These are phyloP conservation scores for Rhizopus microsporus DNA, from an alignment of 371 early-diverging fungal genomes.

Conservation along the genomic window DNA sequence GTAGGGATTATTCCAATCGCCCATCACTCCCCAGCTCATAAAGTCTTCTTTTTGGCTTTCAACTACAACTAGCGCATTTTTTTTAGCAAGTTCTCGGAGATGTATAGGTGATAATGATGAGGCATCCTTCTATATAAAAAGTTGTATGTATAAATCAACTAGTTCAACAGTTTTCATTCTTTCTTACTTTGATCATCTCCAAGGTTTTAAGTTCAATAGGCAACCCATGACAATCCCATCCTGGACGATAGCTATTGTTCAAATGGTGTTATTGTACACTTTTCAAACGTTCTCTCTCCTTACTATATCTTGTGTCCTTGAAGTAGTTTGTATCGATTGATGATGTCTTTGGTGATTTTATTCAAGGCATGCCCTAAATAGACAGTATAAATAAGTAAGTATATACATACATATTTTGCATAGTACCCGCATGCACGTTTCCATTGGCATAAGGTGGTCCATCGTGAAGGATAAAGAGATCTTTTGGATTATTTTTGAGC, in stretches of 20 bases:
- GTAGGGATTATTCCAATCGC: conserved; percentile 86
- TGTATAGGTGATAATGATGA: conserved; percentile 55
- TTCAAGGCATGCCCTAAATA: conserved; percentile 86
- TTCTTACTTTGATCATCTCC: conserved; percentile 57
- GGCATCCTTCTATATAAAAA: conserved; percentile 3
- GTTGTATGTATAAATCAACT: neutral
- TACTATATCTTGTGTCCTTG: conserved; percentile 83
- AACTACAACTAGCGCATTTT: conserved; percentile 70
- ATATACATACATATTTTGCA: neutral
- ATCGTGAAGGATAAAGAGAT: conserved; percentile 86
- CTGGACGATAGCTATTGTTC: conserved; percentile 78
- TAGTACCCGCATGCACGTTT: conserved; percentile 79
- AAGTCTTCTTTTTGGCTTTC: conserved; percentile 70
- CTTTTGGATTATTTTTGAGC: conserved; percentile 64
- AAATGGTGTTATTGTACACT: neutral
- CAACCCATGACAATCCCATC: conserved; percentile 97
- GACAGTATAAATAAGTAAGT: neutral
- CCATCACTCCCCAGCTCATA: conserved; percentile 78
- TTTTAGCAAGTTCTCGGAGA: conserved; percentile 69
- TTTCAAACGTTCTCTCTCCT: conserved; percentile 8
- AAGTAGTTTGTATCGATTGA: conserved; percentile 86
- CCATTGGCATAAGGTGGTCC: conserved; percentile 98
- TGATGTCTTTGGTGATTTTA: conserved; percentile 93
- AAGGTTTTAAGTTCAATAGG: conserved; percentile 95
- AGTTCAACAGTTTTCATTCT: neutral